A percentile compares a stretch with the other conserved stretches of the same genome.
Conservation (phyloP, 805 yeast genomes). For the Kregervanrija delftensis region DNA sequence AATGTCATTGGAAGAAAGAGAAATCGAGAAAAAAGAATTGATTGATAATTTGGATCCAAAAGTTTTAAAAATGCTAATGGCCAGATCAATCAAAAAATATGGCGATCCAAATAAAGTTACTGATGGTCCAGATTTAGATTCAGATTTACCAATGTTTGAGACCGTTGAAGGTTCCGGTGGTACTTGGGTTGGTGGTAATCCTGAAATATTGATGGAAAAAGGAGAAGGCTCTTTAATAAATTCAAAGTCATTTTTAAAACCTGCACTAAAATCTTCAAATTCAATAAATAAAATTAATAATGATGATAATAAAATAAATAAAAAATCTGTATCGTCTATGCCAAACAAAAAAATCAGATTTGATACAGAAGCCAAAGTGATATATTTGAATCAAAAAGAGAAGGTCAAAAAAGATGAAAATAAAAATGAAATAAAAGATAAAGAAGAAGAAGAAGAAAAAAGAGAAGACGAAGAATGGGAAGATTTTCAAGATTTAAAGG, state of each 20-base stretch:
- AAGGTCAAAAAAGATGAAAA: conserved; percentile 1
- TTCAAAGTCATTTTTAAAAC: conserved; percentile 8
- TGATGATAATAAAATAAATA: background rate
- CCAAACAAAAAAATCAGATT: conserved; percentile 24
- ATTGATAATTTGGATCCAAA: conserved; percentile 62
- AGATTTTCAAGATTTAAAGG: conserved; percentile 44
- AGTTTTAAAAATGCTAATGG: conserved; percentile 50
- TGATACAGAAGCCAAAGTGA: conserved; percentile 26
- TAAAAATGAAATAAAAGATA: background rate
- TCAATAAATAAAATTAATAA: conserved; percentile 18
- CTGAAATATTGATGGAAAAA: conserved; percentile 28
- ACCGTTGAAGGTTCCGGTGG: conserved; percentile 28
- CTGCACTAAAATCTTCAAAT: conserved; percentile 8
- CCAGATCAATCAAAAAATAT: conserved; percentile 46
- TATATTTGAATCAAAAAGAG: conserved; percentile 16
- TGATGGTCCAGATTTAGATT: background rate
- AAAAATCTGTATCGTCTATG: background rate
- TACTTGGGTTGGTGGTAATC: conserved; percentile 30
- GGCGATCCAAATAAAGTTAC: conserved; percentile 17
- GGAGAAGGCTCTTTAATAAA: conserved; percentile 20
- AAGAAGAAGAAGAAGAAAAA: background rate
- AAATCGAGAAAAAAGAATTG: conserved; percentile 59
- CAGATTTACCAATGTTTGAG: conserved; percentile 23
- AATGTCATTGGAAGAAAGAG: conserved; percentile 63
- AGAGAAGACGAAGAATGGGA: conserved; percentile 37